Percentiles rank a stretch among this genome's conserved stretches.
Evolutionary conservation across 2,329 filamentous ascomycete genomes (phyloP).

Genomic region (Sarocladium strictum): DNA sequence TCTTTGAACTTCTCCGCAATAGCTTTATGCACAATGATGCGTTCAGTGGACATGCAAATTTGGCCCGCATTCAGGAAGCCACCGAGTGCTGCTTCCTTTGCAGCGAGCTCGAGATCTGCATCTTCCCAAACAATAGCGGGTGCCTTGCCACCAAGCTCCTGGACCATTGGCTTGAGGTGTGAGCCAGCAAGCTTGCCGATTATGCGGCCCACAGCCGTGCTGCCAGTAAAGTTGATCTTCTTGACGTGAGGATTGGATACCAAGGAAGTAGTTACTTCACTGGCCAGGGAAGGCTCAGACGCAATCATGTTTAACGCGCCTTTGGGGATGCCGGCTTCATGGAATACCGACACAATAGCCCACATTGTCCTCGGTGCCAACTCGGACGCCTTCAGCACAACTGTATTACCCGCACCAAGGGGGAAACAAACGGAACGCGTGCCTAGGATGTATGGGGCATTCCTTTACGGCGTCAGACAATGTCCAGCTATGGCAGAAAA

Average conservation of each 20-base stretch:
- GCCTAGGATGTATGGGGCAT: conserved; percentile 51
- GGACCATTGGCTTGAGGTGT: conserved; percentile 69
- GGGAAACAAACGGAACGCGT: conserved; percentile 53
- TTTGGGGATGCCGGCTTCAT: conserved; percentile 68
- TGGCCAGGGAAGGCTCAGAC: conserved; percentile 58
- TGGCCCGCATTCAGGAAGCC: conserved; percentile 71
- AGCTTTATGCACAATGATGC: conserved; percentile 53
- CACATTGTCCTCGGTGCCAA: conserved; percentile 58
- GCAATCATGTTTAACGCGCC: conserved; percentile 72
- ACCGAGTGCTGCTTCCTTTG: conserved; percentile 60
- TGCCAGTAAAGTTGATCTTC: conserved; percentile 86
- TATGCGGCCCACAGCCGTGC: conserved; percentile 65
- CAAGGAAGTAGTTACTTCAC: conserved; percentile 58
- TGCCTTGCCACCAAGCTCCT: conserved; percentile 81
- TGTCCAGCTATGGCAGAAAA: not conserved
- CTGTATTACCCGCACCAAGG: conserved; percentile 72
- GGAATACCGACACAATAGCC: conserved; percentile 57
- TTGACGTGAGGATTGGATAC: conserved; percentile 62
- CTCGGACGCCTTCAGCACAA: conserved; percentile 68
- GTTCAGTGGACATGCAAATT: conserved; percentile 82
- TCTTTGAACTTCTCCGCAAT: conserved; percentile 40
- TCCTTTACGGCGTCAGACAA: conserved; percentile 32
- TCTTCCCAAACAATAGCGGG: conserved; percentile 74
- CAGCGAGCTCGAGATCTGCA: conserved; percentile 68
- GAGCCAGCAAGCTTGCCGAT: conserved; percentile 65